A percentile compares a stretch with the other conserved stretches of the same genome.
These are phyloP conservation scores for Colletotrichum coccodes DNA, from an alignment of 2,329 filamentous ascomycete species.

Conservation along the genomic window DNA sequence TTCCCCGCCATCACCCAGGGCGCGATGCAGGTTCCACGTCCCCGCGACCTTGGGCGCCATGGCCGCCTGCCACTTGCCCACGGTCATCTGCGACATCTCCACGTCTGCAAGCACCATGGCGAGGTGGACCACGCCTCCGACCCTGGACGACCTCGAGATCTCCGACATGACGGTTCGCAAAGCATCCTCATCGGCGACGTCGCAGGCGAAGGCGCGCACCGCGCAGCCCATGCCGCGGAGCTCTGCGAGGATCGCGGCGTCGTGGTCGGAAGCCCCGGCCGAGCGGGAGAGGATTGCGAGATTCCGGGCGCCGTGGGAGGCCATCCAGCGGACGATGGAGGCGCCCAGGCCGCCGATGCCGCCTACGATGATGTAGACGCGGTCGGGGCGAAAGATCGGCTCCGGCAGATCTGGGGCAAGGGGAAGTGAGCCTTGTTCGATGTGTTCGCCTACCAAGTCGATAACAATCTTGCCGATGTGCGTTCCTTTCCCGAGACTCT, in stretches of 20 bases:
- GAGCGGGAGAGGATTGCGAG: constrained; percentile 38
- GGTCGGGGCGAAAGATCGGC: not conserved
- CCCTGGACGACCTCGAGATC: not conserved
- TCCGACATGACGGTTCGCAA: not conserved
- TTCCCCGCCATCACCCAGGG: constrained; percentile 26
- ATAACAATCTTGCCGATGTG: constrained; percentile 53
- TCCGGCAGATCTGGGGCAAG: not conserved
- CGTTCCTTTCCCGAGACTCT: constrained; percentile 47
- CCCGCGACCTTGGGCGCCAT: constrained; percentile 43
- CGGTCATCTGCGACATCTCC: constrained; percentile 42
- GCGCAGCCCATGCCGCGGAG: not conserved
- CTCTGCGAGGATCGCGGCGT: not conserved
- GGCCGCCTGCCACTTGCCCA: constrained; percentile 39
- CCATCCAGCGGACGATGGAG: constrained; percentile 35
- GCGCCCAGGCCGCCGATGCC: constrained; percentile 37
- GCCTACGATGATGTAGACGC: constrained; percentile 36
- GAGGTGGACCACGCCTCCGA: constrained; percentile 44
- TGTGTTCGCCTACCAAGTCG: constrained; percentile 27
- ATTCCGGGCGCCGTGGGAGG: constrained; percentile 33
- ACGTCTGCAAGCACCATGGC: constrained; percentile 44
- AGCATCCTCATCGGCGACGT: not conserved
- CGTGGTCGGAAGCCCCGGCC: constrained; percentile 7
- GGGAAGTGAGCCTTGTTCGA: not conserved
- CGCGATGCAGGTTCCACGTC: constrained; percentile 47
- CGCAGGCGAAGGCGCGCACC: not conserved